Conservation (phyloP, 768 basidiomycete species). For the Boletus pseudo-olivaceus region DNA sequence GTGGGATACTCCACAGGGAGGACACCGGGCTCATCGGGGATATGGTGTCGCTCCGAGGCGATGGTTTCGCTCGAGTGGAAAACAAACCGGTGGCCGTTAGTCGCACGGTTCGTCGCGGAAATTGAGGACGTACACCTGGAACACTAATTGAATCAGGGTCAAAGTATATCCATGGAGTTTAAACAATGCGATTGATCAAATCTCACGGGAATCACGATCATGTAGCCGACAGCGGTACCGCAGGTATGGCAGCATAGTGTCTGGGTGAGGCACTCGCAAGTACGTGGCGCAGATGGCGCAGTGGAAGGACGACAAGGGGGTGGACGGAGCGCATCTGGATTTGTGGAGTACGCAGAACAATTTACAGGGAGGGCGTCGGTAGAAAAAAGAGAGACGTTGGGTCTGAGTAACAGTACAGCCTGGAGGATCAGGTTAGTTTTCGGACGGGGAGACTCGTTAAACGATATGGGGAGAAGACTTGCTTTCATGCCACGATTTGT, state of each 20-base stretch:
- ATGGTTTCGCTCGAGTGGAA: constrained; percentile 73
- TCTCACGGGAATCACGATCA: constrained; percentile 66
- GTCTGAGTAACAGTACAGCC: constrained; percentile 82
- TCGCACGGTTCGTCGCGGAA: constrained; percentile 61
- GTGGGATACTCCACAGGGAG: constrained; percentile 39
- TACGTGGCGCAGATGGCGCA: constrained; percentile 40
- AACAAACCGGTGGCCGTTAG: constrained; percentile 84
- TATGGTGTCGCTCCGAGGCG: constrained; percentile 61
- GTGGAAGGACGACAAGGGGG: constrained; percentile 37
- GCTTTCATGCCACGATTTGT: constrained; percentile 88
- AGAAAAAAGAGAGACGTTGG: constrained; percentile 78
- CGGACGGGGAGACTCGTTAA: background rate
- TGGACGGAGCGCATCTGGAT: constrained; percentile 41
- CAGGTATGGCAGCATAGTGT: constrained; percentile 79
- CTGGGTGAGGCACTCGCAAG: constrained; percentile 84
- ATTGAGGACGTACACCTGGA: constrained; percentile 70
- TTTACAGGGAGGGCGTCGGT: constrained; percentile 78
- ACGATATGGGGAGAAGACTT: constrained; percentile 16
- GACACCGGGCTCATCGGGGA: constrained; percentile 62
- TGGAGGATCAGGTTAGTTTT: constrained; percentile 27
- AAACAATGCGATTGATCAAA: constrained; percentile 1
- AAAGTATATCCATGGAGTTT: constrained; percentile 3
- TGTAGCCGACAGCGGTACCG: constrained; percentile 71
- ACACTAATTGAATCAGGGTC: constrained; percentile 42
- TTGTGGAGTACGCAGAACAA: constrained; percentile 63